Conservation (phyloP, 1,139 yeast genomes). For the Saccharomyces hybrid region DNA sequence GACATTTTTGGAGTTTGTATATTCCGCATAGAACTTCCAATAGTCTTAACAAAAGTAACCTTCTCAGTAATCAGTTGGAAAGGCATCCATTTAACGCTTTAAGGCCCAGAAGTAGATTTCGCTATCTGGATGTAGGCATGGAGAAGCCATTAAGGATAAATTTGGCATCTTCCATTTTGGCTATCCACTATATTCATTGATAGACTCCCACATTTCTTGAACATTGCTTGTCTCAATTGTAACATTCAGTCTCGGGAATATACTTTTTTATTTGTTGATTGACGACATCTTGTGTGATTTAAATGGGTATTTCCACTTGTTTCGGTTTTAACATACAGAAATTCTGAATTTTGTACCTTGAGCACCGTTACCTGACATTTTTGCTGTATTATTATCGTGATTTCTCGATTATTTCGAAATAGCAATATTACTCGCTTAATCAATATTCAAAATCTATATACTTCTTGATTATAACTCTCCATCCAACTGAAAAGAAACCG, state of each 20-base stretch:
- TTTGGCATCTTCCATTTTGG: background rate
- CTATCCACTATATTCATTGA: background rate
- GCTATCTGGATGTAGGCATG: background rate
- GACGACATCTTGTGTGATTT: background rate
- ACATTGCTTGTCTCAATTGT: background rate
- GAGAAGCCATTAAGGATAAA: background rate
- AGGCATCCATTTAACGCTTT: background rate
- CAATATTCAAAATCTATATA: background rate
- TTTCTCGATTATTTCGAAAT: background rate
- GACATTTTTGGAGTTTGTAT: background rate
- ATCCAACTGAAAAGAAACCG: background rate
- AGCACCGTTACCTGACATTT: slow-evolving; percentile 87
- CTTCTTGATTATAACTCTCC: slow-evolving; percentile 1
- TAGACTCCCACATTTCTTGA: background rate
- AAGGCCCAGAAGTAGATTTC: background rate
- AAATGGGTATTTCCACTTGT: background rate
- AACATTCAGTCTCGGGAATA: background rate
- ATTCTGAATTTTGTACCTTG: slow-evolving; percentile 99
- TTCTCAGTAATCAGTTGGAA: background rate
- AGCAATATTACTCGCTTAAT: background rate
- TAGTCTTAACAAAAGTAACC: background rate
- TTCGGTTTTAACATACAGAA: slow-evolving; percentile 65
- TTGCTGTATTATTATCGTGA: slow-evolving; percentile 24
- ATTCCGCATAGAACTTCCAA: background rate
- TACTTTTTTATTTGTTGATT: background rate